Conservation (phyloP, 768 basidiomycete genomes). For the Boletus vinaceobasis region DNA sequence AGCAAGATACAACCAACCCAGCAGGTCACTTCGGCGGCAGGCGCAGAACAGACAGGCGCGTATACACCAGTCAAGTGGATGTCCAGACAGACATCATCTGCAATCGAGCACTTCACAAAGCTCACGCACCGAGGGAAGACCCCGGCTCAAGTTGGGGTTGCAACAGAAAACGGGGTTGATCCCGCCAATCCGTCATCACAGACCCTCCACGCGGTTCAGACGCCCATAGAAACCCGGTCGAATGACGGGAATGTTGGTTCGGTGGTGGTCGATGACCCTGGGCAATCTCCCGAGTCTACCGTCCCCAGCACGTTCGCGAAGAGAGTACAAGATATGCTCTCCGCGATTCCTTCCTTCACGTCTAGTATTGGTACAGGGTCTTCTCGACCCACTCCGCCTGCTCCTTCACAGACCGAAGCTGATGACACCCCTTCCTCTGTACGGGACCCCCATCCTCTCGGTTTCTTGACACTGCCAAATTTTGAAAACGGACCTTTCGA, state of each 20-base stretch:
- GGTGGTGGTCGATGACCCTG: slow-evolving; percentile 3
- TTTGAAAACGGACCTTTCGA: slow-evolving; percentile 57
- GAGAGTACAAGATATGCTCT: slow-evolving; percentile 51
- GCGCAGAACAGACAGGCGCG: slow-evolving; percentile 1
- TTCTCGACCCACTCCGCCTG: slow-evolving; percentile 13
- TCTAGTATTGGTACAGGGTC: slow-evolving; percentile 17
- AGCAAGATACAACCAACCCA: slow-evolving; percentile 21
- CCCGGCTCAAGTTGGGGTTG: background rate
- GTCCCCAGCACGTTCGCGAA: slow-evolving; percentile 39
- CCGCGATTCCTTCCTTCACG: slow-evolving; percentile 37
- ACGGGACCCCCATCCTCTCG: slow-evolving; percentile 47
- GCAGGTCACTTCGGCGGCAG: slow-evolving; percentile 4
- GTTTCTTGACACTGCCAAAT: slow-evolving; percentile 54
- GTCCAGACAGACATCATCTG: slow-evolving; percentile 15
- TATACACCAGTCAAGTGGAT: slow-evolving; percentile 6
- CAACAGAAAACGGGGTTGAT: slow-evolving; percentile 5
- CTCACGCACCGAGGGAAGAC: slow-evolving; percentile 14
- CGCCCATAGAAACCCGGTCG: slow-evolving; percentile 5
- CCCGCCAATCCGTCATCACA: slow-evolving; percentile 5
- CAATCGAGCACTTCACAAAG: slow-evolving; percentile 14
- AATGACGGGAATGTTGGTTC: slow-evolving; percentile 4
- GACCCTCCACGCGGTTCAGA: background rate
- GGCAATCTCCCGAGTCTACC: slow-evolving; percentile 35
- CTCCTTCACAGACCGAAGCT: slow-evolving; percentile 5
- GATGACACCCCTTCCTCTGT: slow-evolving; percentile 9